phyloP scores from a whole-genome alignment of 2,329 filamentous ascomycete species.

The Arthrobotrys sphaeroides region DNA sequence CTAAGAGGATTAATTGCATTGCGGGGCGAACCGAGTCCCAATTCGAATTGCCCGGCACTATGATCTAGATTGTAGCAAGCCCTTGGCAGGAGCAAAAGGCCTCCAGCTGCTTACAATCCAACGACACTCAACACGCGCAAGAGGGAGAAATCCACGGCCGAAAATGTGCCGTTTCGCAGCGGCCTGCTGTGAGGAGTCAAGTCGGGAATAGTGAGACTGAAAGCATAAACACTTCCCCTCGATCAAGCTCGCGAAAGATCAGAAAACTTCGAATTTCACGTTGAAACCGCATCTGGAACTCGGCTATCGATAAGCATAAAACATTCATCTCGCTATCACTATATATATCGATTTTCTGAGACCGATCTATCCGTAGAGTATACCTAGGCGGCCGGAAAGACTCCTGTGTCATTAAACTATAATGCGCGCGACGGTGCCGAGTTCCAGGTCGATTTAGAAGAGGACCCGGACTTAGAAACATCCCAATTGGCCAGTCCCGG shows the following conservation, averaged over 20 bases:
- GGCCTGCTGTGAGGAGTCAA: background rate
- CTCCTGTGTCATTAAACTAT: background rate
- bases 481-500: conserved; percentile 14
- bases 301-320: background rate
- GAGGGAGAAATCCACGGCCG: background rate
- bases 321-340: background rate
- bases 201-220: background rate
- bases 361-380: background rate
- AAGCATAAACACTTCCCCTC: background rate
- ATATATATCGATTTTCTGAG: background rate
- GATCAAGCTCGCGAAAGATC: background rate
- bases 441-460: background rate
- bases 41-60: conserved; percentile 1
- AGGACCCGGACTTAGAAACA: background rate
- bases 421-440: background rate
- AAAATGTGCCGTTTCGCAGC: conserved; percentile 15
- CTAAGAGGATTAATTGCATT: background rate
- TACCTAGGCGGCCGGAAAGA: background rate
- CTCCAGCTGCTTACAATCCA: conserved; percentile 8
- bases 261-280: background rate
- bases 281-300: background rate
- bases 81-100: conserved; percentile 30
- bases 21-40: conserved; percentile 29
- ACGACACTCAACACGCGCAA: conserved; percentile 24
- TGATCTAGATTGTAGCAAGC: conserved; percentile 16